Conservation (phyloP, 257 asterid genomes). For the Solanum ahanhuiri region DNA sequence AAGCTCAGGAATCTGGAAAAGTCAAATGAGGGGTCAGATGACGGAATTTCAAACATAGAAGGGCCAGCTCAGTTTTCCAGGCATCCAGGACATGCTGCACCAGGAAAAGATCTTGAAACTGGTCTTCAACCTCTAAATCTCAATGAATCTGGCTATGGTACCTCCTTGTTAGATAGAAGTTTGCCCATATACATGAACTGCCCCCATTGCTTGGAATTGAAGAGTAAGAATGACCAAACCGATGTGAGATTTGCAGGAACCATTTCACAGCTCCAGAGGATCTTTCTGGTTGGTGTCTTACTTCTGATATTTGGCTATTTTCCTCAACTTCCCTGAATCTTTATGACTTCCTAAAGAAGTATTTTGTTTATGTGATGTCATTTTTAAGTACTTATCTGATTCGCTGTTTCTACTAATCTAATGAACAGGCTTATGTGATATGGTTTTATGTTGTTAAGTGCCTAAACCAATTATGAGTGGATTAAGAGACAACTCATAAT, state of each 20-base stretch:
- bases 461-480: background rate
- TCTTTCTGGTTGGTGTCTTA: constrained; percentile 55
- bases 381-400: background rate
- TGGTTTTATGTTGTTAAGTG: background rate
- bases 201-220: constrained; percentile 63
- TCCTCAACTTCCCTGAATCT: background rate
- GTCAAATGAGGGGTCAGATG: constrained; percentile 44
- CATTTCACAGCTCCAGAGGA: constrained; percentile 89
- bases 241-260: constrained; percentile 59
- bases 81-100: constrained; percentile 19
- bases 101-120: constrained; percentile 32
- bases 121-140: constrained; percentile 27
- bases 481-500: background rate
- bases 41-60: constrained; percentile 21
- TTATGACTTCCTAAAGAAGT: background rate
- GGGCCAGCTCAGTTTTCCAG: constrained; percentile 33
- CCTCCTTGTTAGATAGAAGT: constrained; percentile 50
- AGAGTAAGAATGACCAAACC: constrained; percentile 27
- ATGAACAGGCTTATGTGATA: background rate
- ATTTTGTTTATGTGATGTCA: background rate
- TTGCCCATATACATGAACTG: constrained; percentile 87
- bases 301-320: constrained; percentile 8
- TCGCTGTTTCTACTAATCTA: background rate
- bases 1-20: constrained; percentile 42
- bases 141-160: constrained; percentile 40